Evolutionary conservation across 495 filamentous ascomycete species (phyloP).

Genomic region (Hypoxylon crocopeplum): DNA sequence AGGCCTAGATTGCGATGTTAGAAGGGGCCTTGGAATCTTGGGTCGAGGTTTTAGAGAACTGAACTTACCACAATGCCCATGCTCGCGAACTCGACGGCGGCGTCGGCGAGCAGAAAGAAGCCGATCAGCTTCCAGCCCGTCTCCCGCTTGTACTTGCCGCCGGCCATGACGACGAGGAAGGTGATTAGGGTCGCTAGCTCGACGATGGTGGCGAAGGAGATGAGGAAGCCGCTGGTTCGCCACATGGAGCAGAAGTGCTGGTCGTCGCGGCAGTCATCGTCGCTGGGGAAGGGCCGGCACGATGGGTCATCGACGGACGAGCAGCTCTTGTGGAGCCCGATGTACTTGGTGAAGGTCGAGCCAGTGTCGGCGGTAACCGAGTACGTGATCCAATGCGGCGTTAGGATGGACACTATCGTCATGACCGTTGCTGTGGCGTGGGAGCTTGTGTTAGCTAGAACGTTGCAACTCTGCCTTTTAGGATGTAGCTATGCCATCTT

Average conservation of each 20-base stretch:
- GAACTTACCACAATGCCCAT: conserved; percentile 81
- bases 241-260: conserved; percentile 90
- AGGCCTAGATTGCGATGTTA: conserved; percentile 59
- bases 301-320: conserved; percentile 51
- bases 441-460: conserved; percentile 28
- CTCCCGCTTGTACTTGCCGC: conserved; percentile 77
- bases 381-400: conserved; percentile 83
- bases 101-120: conserved; percentile 66
- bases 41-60: not conserved
- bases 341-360: conserved; percentile 68
- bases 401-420: conserved; percentile 74
- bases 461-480: conserved; percentile 3
- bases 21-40: not conserved
- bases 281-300: conserved; percentile 62
- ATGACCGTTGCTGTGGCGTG: conserved; percentile 69
- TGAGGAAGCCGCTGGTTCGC: conserved; percentile 84
- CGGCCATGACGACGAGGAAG: conserved; percentile 74
- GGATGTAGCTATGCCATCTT: not conserved
- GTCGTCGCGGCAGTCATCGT: conserved; percentile 73
- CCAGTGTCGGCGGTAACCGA: conserved; percentile 60
- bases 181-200: conserved; percentile 77
- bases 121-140: conserved; percentile 79
- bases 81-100: conserved; percentile 66
- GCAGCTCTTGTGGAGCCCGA: conserved; percentile 82
- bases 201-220: conserved; percentile 78